These are phyloP conservation scores for Zasmidium angulare DNA, from an alignment of 2,329 filamentous ascomycete genomes.

Conservation along the genomic window DNA sequence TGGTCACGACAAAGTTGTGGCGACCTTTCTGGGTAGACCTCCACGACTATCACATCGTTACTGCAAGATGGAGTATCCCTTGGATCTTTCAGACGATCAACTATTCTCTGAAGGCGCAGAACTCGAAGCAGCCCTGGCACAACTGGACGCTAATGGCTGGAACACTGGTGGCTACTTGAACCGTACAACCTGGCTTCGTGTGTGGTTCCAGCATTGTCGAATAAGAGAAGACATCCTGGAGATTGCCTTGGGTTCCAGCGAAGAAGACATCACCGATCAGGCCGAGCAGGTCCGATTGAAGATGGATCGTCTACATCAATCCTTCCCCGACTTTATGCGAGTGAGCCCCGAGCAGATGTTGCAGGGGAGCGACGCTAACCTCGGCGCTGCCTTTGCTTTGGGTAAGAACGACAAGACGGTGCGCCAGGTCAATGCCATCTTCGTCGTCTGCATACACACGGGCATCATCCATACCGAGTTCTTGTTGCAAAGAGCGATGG, in stretches of 20 bases:
- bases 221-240: conserved; percentile 62
- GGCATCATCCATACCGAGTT: conserved; percentile 58
- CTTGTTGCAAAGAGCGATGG: conserved; percentile 57
- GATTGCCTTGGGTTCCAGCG: conserved; percentile 49
- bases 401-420: conserved; percentile 19
- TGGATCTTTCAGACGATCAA: conserved; percentile 55
- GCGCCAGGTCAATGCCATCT: conserved; percentile 43
- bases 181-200: conserved; percentile 48
- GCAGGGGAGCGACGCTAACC: conserved; percentile 15
- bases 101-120: conserved; percentile 47
- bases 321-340: conserved; percentile 32
- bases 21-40: conserved; percentile 47
- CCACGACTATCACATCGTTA: conserved; percentile 53
- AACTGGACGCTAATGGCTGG: conserved; percentile 54
- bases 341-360: conserved; percentile 31
- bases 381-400: conserved; percentile 10
- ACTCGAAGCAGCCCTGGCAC: conserved; percentile 39
- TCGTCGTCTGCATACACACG: conserved; percentile 40
- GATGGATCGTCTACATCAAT: conserved; percentile 40
- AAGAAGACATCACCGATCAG: conserved; percentile 40
- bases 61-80: conserved; percentile 53
- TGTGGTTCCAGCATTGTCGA: conserved; percentile 49
- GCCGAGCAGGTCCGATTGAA: conserved; percentile 41
- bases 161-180: conserved; percentile 48
- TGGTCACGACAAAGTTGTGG: conserved; percentile 34